Evolutionary conservation across 1,139 yeast species (phyloP), one percentile per base, ranked within the genome.

Genomic region (Hyphopichia burtonii): DNA sequence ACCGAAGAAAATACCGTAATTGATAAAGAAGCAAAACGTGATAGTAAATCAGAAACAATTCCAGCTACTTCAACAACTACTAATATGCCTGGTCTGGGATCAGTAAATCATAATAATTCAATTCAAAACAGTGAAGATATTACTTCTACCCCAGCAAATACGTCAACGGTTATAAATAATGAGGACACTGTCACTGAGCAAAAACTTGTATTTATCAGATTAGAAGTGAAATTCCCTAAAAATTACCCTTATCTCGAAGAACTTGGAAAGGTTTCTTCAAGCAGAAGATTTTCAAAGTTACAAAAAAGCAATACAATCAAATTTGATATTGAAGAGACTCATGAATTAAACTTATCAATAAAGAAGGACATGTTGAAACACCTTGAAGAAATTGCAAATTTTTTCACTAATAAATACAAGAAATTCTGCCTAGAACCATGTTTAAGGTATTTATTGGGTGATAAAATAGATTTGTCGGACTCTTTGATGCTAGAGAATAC

Each of bases 361-460:
- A 68, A 76, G 31, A 65, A 65, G 16, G 80, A 75, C 33, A 78
- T 91, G 59, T 53, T 76, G 18, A 56, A 59, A 3, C 74, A 70
- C 25, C 63, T 91, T 36, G 65, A 68, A 33, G 77, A 76, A 32
- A 84, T 91, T 16, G 70, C 90, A 0, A 61, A 62, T 1, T 76
- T 75, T 44, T 83, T 79, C 52, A 70, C 91, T 0, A 71, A 76
- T 31, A 72, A 73, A 39, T 66, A 68, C 44, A 79, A 80, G 27
- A 67, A 72, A 45, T 89, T 82, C 51, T 88, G 96, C 50, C 66
- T 93, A 23, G 98, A 93, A 55, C 83, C 88, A 0, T 82, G 95
- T 51, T 65, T 93, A 44, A 63, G 96, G 40, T 85, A 73, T 53
- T 68, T 93, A 4, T 70, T 90, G 68, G 99, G 99, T 1, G 98